Evolutionary conservation across 768 basidiomycete species (phyloP).

Genomic region (Hericium rajendrae): DNA sequence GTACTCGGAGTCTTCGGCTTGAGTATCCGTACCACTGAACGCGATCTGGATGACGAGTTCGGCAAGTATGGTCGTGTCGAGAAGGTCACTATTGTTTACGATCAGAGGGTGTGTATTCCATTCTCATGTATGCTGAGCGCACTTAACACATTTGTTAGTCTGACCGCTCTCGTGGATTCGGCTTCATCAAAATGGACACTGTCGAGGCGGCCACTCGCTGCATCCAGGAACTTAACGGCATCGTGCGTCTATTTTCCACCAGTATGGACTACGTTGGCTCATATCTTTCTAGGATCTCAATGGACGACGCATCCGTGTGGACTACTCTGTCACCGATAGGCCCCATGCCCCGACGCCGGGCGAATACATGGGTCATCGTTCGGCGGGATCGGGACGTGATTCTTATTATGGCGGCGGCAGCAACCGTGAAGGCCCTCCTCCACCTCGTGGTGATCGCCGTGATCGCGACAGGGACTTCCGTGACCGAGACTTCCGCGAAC

Average conservation of each 20-base stretch:
- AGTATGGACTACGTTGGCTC: constrained; percentile 1
- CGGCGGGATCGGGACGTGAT: constrained; percentile 27
- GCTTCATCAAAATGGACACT: constrained; percentile 89
- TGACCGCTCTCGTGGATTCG: constrained; percentile 94
- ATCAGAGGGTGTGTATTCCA: constrained; percentile 70
- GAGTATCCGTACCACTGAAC: constrained; percentile 88
- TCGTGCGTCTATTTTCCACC: constrained; percentile 42
- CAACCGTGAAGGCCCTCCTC: constrained; percentile 17
- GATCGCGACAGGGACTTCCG: constrained; percentile 30
- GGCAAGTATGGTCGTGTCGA: constrained; percentile 80
- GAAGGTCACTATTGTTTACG: constrained; percentile 95
- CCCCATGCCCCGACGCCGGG: constrained; percentile 96
- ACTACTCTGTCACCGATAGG: constrained; percentile 89
- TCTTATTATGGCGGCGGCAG: constrained; percentile 23
- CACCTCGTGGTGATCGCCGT: constrained; percentile 23
- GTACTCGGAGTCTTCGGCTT: constrained; percentile 98
- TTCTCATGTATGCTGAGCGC: constrained; percentile 2
- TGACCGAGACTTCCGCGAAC: constrained; percentile 34
- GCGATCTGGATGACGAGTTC: constrained; percentile 93
- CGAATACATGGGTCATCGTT: constrained; percentile 92
- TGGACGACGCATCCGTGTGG: constrained; percentile 92
- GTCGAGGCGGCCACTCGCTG: constrained; percentile 84
- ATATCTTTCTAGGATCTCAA: constrained; percentile 64
- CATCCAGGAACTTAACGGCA: constrained; percentile 85
- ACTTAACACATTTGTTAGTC: constrained; percentile 39